Conservation (phyloP, 2,329 filamentous ascomycete species). For the Didymella segeticola region DNA sequence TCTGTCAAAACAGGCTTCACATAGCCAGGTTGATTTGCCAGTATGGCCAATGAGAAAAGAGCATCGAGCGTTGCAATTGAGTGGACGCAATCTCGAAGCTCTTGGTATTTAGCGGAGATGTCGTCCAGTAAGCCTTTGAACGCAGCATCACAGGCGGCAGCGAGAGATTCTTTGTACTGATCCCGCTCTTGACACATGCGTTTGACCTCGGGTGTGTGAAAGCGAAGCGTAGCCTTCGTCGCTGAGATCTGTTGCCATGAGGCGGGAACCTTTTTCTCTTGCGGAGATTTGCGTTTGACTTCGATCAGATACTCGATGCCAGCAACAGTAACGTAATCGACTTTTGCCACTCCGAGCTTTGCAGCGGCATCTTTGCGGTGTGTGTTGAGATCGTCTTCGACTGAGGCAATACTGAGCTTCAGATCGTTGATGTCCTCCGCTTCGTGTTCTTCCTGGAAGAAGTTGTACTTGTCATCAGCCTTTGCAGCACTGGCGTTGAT, state of each 20-base stretch:
- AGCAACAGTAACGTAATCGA: constrained; percentile 81
- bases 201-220: constrained; percentile 91
- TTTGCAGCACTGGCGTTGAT: constrained; percentile 86
- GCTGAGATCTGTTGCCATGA: constrained; percentile 95
- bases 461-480: constrained; percentile 89
- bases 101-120: constrained; percentile 85
- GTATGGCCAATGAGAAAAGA: constrained; percentile 81
- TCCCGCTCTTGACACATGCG: constrained; percentile 85
- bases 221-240: constrained; percentile 89
- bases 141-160: constrained; percentile 86
- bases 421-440: constrained; percentile 88
- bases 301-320: constrained; percentile 97
- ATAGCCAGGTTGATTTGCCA: constrained; percentile 88
- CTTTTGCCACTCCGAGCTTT: constrained; percentile 73
- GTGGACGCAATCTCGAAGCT: constrained; percentile 85
- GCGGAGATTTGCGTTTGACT: constrained; percentile 72
- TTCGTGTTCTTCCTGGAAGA: constrained; percentile 87
- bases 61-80: constrained; percentile 88
- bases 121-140: constrained; percentile 74
- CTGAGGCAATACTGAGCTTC: constrained; percentile 89
- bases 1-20: constrained; percentile 74
- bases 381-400: constrained; percentile 85
- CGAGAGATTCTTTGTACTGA: constrained; percentile 91
- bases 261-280: constrained; percentile 86
- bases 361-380: constrained; percentile 75